Conservation (phyloP, 225 moss, liverwort and hornwort genomes). For the Polytrichum commune region DNA sequence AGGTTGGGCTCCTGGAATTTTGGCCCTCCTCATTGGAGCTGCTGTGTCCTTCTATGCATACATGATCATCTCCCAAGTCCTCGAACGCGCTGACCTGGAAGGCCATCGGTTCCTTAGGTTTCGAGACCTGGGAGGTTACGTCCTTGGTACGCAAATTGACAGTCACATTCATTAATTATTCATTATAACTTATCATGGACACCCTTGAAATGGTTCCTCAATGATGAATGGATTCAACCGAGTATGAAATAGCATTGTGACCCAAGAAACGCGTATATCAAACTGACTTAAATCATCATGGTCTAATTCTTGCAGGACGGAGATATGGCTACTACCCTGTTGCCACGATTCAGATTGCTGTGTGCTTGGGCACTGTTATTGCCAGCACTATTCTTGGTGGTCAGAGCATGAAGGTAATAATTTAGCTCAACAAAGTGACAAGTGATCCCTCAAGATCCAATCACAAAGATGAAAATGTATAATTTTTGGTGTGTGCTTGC, state of each 20-base stretch:
- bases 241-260: too few species aligned
- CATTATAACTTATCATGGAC: too few species aligned
- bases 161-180: neutral
- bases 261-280: neutral
- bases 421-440: too few species aligned
- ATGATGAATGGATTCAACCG: too few species aligned
- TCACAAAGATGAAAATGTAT: too few species aligned
- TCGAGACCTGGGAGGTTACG: slow-evolving; percentile 27
- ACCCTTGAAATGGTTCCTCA: too few species aligned
- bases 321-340: slow-evolving; percentile 33
- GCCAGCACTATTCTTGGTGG: slow-evolving; percentile 17
- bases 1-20: slow-evolving; percentile 36
- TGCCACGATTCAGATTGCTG: slow-evolving; percentile 16
- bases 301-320: slow-evolving; percentile 14
- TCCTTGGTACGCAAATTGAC: slow-evolving; percentile 14
- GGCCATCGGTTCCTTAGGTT: slow-evolving; percentile 40
- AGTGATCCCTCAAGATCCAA: too few species aligned
- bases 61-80: slow-evolving; percentile 18
- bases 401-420: slow-evolving; percentile 36
- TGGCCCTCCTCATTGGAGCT: slow-evolving; percentile 18
- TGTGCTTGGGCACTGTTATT: slow-evolving; percentile 33
- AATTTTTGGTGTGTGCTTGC: too few species aligned
- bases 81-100: slow-evolving; percentile 32
- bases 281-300: neutral
- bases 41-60: slow-evolving; percentile 39